Base-by-base conservation (phyloP, 2,329 filamentous ascomycete genomes). In the Myotisia sp. region DNA sequence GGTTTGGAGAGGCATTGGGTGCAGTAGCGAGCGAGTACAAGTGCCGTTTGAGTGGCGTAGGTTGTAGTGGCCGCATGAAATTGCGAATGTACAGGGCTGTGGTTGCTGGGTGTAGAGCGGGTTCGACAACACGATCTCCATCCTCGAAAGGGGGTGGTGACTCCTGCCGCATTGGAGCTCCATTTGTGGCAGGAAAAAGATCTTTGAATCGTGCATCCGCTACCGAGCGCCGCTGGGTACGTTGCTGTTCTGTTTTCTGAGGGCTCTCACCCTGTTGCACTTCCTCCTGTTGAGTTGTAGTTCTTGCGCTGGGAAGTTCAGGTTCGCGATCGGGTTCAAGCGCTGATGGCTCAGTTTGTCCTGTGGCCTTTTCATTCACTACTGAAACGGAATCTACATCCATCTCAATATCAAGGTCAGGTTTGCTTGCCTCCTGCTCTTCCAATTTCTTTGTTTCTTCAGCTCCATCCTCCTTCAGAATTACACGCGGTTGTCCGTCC, bases 21-120 rank as follows among this genome's bases (percentile, higher is more conserved):
- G 75, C 65, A 3, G 74, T 66, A 2, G 83, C 82, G 26, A 94
- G 68, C 5, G 69, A 61, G 27, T 71, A 53, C 3, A 95, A 65
- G 49, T 94, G 75, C 1, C 70, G 65, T 46, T 71, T 73, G 1
- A 95, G 69, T 12, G 66, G 64, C 17, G 65, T 61, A 1, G 74
- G 70, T 39, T 83, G 79, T 14, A 95, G 65, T 6, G 90, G 86
- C 29, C 87, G 77, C 74, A 92, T 86, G 36, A 95, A 73, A 48
- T 93, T 79, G 54, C 78, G 77, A 46, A 95, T 90, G 59, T 94
- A 95, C 29, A 95, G 63, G 10, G 82, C 78, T 20, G 73, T 60
- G 3, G 85, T 87, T 4, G 79, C 75, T 14, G 73, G 70, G 53
- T 90, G 81, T 22, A 76, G 58, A 0, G 81, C 68, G 5, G 77